These are phyloP conservation scores for Kodamaea plutei DNA, from an alignment of 1,139 yeast genomes.

Conservation along the genomic window DNA sequence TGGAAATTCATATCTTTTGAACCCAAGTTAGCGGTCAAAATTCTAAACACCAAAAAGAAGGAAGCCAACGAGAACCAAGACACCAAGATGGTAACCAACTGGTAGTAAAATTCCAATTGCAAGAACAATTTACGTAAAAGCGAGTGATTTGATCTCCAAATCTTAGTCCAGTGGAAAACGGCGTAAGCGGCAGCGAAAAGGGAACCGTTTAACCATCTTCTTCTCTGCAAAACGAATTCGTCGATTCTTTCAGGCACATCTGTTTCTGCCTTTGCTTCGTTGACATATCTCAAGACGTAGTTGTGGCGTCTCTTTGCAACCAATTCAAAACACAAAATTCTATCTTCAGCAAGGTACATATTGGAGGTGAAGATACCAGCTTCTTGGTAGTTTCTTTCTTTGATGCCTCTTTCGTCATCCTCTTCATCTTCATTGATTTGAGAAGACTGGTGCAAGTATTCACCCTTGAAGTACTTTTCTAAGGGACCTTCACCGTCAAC, in stretches of 20 bases:
- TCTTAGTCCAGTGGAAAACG: conserved; percentile 62
- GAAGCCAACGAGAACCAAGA: conserved; percentile 81
- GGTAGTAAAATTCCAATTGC: conserved; percentile 70
- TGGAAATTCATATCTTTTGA: conserved; percentile 37
- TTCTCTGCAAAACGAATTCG: conserved; percentile 71
- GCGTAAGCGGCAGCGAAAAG: conserved; percentile 80
- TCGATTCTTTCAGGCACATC: conserved; percentile 76
- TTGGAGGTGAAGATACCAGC: conserved; percentile 74
- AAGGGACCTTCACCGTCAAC: conserved; percentile 67
- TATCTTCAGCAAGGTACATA: conserved; percentile 83
- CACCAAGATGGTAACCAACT: conserved; percentile 58
- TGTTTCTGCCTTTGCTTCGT: conserved; percentile 74
- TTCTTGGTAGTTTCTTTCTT: conserved; percentile 41
- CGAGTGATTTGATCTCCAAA: conserved; percentile 69
- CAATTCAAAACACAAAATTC: conserved; percentile 76
- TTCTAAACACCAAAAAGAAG: conserved; percentile 69
- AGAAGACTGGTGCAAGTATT: conserved; percentile 56
- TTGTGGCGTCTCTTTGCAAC: conserved; percentile 63
- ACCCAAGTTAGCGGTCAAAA: conserved; percentile 55
- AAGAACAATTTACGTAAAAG: conserved; percentile 56
- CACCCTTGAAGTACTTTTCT: conserved; percentile 77
- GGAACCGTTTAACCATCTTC: conserved; percentile 85
- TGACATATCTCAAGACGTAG: conserved; percentile 69
- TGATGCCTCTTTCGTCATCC: conserved; percentile 42
- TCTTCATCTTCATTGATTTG: conserved; percentile 27